A percentile compares a stretch with the other conserved stretches of the same genome.
These are phyloP conservation scores for Maudiozyma turicensis DNA, from an alignment of 805 yeast species.

Conservation along the genomic window DNA sequence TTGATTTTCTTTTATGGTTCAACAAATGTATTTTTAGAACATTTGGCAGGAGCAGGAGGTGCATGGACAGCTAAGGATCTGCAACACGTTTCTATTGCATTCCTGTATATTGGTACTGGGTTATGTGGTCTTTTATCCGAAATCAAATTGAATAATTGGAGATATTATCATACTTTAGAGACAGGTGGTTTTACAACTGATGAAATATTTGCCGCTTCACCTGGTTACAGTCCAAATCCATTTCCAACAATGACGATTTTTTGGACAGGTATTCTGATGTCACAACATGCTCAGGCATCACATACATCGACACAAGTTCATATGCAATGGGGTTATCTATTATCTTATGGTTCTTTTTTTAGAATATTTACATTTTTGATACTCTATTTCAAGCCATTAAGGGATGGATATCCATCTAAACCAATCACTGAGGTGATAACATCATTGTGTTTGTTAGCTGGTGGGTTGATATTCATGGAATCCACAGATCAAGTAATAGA, in stretches of 20 bases:
- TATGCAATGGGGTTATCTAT: conserved; percentile 83
- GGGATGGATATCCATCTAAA: conserved; percentile 40
- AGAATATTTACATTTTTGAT: conserved; percentile 56
- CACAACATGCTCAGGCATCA: conserved; percentile 85
- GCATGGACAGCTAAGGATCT: conserved; percentile 83
- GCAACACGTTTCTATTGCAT: conserved; percentile 86
- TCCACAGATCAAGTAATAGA: conserved; percentile 78
- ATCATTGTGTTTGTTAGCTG: conserved; percentile 70
- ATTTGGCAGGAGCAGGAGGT: conserved; percentile 68
- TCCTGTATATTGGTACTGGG: conserved; percentile 86
- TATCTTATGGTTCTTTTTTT: conserved; percentile 74
- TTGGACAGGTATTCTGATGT: conserved; percentile 96
- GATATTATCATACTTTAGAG: conserved; percentile 34
- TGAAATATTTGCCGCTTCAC: conserved; percentile 34
- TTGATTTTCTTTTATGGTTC: conserved; percentile 80
- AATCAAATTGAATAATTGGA: conserved; percentile 52
- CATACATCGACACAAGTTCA: conserved; percentile 70
- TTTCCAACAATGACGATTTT: conserved; percentile 88
- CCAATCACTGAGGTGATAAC: conserved; percentile 84
- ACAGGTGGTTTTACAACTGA: conserved; percentile 13
- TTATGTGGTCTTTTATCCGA: conserved; percentile 83
- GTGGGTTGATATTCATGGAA: conserved; percentile 89
- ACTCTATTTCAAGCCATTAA: conserved; percentile 36
- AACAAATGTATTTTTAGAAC: conserved; percentile 87
- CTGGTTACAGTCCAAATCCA: conserved; percentile 86